Conservation (phyloP, 495 filamentous ascomycete genomes). For the Trichoderma reesei region DNA sequence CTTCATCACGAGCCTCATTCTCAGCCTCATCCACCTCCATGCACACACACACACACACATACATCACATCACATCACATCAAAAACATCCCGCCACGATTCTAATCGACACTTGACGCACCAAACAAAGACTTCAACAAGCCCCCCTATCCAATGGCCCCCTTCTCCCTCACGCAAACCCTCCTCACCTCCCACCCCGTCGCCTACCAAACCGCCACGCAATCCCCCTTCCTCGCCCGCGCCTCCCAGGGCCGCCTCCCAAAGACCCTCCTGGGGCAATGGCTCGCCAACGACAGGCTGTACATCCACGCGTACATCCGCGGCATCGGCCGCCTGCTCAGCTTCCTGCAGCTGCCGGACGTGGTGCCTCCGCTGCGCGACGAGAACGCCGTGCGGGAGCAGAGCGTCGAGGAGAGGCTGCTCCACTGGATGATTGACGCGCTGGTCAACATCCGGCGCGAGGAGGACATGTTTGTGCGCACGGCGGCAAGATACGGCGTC, state of each 20-base stretch:
- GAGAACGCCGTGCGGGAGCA: constrained; percentile 17
- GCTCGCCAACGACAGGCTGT: constrained; percentile 68
- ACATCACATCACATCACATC: neutral
- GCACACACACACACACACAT: no score
- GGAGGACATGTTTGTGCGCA: constrained; percentile 57
- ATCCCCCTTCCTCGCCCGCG: constrained; percentile 57
- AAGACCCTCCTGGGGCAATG: constrained; percentile 50
- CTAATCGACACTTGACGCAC: neutral
- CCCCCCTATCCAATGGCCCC: neutral
- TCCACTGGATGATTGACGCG: constrained; percentile 50
- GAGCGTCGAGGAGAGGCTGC: constrained; percentile 36
- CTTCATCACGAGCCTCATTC: neutral
- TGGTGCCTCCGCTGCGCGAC: neutral
- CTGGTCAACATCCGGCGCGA: constrained; percentile 58
- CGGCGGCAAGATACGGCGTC: constrained; percentile 51
- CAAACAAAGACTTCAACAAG: neutral
- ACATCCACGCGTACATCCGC: constrained; percentile 61
- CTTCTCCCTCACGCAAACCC: constrained; percentile 41
- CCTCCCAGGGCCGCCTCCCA: constrained; percentile 52
- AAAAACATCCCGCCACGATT: neutral
- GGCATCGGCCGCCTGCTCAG: constrained; percentile 59
- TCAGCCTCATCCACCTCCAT: neutral
- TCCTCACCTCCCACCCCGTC: constrained; percentile 31
- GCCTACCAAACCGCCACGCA: constrained; percentile 49
- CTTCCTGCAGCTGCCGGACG: constrained; percentile 47